phyloP scores from a whole-genome alignment of 495 filamentous ascomycete genomes.

The Aspergillus biplanus region DNA sequence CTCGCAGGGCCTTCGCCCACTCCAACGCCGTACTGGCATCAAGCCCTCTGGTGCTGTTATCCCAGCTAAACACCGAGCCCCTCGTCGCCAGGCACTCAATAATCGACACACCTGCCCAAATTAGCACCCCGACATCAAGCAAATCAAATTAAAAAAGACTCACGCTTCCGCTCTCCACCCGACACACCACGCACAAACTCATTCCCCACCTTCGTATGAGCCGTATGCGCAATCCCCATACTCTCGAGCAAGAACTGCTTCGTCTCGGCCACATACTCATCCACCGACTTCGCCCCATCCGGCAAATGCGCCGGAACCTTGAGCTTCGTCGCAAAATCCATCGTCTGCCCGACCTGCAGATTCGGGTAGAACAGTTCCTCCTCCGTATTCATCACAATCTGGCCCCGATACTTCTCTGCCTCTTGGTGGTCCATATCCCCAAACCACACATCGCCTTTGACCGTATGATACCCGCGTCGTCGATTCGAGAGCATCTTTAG shows the following conservation, averaged over 20 bases:
- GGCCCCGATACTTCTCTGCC: constrained; percentile 59
- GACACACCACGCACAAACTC: constrained; percentile 81
- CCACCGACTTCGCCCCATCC: constrained; percentile 44
- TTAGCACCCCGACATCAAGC: neutral
- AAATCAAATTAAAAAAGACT: no score
- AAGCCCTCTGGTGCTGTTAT: constrained; percentile 63
- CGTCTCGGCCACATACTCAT: constrained; percentile 47
- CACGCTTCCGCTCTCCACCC: constrained; percentile 77
- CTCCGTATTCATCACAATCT: constrained; percentile 65
- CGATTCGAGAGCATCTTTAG: constrained; percentile 65
- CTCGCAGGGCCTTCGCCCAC: constrained; percentile 50
- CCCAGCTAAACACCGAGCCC: constrained; percentile 63
- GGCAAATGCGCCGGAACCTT: constrained; percentile 43
- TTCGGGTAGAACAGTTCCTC: constrained; percentile 67
- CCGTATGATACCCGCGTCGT: constrained; percentile 55
- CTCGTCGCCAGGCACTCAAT: constrained; percentile 66
- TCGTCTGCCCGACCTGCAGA: constrained; percentile 66
- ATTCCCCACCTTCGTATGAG: constrained; percentile 80
- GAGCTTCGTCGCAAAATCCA: constrained; percentile 61
- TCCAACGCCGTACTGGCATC: constrained; percentile 63
- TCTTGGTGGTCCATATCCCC: constrained; percentile 58
- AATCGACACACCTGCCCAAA: constrained; percentile 56
- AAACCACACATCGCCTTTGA: constrained; percentile 60
- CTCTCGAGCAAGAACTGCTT: constrained; percentile 74
- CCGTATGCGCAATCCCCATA: constrained; percentile 76